Percentiles rank a stretch among this genome's conserved stretches.
Evolutionary conservation across 306 rosid species (phyloP).

Genomic region (Trifolium fragiferum): DNA sequence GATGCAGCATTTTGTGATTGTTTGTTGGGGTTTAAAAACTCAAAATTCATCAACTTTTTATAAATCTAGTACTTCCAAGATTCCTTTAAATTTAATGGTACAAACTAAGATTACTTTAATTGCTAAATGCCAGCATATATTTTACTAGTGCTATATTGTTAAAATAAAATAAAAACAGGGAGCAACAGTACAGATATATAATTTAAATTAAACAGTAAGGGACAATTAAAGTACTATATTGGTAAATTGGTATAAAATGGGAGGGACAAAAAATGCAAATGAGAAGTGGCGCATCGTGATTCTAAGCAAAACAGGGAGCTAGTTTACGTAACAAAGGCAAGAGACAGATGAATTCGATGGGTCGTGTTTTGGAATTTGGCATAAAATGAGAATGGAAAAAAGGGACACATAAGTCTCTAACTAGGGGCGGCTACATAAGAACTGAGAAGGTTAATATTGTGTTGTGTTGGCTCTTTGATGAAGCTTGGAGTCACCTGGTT

Average conservation of each 20-base stretch:
- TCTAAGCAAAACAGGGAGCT: not conserved
- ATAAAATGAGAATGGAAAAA: not conserved
- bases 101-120: too few species aligned
- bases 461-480: not conserved
- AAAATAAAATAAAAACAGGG: not conserved
- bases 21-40: too few species aligned
- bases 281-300: not conserved
- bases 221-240: not conserved
- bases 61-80: not conserved
- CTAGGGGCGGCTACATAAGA: not conserved
- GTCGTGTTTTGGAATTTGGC: not conserved
- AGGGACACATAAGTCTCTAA: not conserved
- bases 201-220: too few species aligned
- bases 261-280: not conserved
- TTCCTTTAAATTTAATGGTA: too few species aligned
- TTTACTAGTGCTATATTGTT: too few species aligned
- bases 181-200: not conserved
- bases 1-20: too few species aligned
- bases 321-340: not conserved
- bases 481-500: not conserved
- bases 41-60: not conserved
- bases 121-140: too few species aligned
- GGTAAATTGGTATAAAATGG: not conserved
- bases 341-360: not conserved
- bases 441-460: not conserved